Percentiles rank a stretch among this genome's conserved stretches.
phyloP scores from a whole-genome alignment of 176 grass and related monocot genomes.

The Sorghum bicolor region Sorghum_bicolor_NCBIv3 NC_012870.2:71972501-71973000 shows the following conservation, averaged over 20 bases:
- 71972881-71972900: too few relatives aligned
- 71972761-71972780: neutral
- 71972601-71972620: neutral
- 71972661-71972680: too few relatives aligned
- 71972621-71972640: too few relatives aligned
- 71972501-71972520: slow-evolving; percentile 21
- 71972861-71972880: too few relatives aligned
- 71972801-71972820: neutral
- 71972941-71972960: too few relatives aligned
- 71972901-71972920: too few relatives aligned
- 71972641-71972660: neutral
- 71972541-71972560: neutral
- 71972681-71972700: neutral
- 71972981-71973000: too few relatives aligned
- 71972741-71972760: neutral
- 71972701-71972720: neutral
- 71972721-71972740: neutral
- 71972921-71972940: too few relatives aligned
- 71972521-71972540: neutral
- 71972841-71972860: too few relatives aligned
- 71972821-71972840: too few relatives aligned
- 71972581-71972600: neutral
- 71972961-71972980: too few relatives aligned
- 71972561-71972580: neutral
- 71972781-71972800: neutral